Conservation (phyloP, 495 filamentous ascomycete species). For the Annulohypoxylon bovei region DNA sequence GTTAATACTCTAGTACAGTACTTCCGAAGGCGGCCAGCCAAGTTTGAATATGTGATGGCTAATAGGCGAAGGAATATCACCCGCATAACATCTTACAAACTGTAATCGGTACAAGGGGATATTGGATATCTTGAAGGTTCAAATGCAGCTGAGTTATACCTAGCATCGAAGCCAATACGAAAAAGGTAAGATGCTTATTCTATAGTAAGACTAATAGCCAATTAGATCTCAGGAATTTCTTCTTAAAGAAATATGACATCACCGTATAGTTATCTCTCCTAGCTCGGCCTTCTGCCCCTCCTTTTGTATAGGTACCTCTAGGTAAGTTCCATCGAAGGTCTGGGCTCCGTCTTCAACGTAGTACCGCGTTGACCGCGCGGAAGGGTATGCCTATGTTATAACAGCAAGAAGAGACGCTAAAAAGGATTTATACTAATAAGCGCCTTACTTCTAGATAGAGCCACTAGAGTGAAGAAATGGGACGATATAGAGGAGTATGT, state of each 20-base stretch:
- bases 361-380: conserved; percentile 13
- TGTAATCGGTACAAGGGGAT: not conserved
- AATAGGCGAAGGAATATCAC: conserved; percentile 15
- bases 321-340: not conserved
- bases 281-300: conserved; percentile 21
- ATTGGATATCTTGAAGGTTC: not conserved
- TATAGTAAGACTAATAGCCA: conserved; percentile 10
- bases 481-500: not conserved
- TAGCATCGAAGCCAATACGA: conserved; percentile 15
- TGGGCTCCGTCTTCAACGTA: not conserved
- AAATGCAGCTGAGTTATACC: not conserved
- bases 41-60: not conserved
- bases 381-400: not conserved
- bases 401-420: not conserved
- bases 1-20: not conserved
- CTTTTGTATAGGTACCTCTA: not conserved
- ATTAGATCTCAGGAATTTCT: conserved; percentile 21
- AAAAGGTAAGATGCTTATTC: conserved; percentile 14
- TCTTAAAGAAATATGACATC: conserved; percentile 31
- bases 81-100: conserved; percentile 11
- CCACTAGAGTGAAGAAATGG: not conserved
- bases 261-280: conserved; percentile 16
- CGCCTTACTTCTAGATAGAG: not conserved
- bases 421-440: conserved; percentile 12
- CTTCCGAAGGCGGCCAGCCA: conserved; percentile 23